These are phyloP conservation scores for Trichoderma simmonsii DNA, from an alignment of 2,329 filamentous ascomycete species.

Conservation along the genomic window DNA sequence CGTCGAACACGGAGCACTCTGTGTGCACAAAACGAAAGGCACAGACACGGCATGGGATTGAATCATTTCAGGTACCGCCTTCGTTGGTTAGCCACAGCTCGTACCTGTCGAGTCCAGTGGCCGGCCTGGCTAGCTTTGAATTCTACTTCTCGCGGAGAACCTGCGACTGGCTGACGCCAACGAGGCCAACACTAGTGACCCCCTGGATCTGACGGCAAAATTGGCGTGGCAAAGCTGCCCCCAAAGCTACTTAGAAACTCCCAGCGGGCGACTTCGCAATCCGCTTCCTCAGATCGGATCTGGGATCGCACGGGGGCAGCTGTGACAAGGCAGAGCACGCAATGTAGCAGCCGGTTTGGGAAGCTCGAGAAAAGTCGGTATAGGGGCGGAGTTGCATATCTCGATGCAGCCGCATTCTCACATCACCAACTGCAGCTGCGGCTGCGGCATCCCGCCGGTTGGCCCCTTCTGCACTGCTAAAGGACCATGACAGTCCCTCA, in stretches of 20 bases:
- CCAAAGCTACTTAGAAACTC: not conserved
- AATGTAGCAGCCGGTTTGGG: not conserved
- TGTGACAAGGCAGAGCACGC: not conserved
- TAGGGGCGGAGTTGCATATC: not conserved
- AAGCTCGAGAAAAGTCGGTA: slow-evolving; percentile 10
- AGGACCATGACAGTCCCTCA: not conserved
- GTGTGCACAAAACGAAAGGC: not conserved
- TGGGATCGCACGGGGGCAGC: not conserved
- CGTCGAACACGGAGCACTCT: not conserved
- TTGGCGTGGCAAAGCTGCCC: not conserved
- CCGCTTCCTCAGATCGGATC: slow-evolving; percentile 8
- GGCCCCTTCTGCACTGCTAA: not conserved
- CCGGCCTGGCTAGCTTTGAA: not conserved
- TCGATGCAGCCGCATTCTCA: not conserved
- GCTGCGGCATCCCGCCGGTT: not conserved
- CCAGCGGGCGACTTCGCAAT: not conserved
- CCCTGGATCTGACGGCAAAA: slow-evolving; percentile 9
- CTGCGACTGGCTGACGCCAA: not conserved
- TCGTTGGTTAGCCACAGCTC: not conserved
- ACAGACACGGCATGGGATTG: not conserved
- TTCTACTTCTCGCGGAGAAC: not conserved
- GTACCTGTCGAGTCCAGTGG: not conserved
- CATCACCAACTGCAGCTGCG: not conserved
- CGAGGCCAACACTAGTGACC: slow-evolving; percentile 3
- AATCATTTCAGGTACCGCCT: not conserved